phyloP scores from a whole-genome alignment of 2,329 filamentous ascomycete genomes.

The Neurospora sp. region DNA sequence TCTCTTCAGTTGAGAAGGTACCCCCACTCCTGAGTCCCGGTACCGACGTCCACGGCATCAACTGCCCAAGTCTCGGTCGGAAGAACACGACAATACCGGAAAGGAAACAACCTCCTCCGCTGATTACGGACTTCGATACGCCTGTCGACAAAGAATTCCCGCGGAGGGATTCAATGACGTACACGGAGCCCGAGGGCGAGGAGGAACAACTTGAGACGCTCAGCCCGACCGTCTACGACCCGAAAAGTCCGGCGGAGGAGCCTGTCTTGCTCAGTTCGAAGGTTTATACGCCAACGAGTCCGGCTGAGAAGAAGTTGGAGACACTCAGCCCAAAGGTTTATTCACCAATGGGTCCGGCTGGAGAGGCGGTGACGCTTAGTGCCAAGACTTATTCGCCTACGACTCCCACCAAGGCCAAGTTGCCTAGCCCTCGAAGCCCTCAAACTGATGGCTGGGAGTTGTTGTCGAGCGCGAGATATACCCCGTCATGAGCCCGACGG shows the following conservation, averaged over 20 bases:
- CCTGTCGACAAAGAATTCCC: not conserved
- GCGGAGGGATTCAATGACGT: slow-evolving; percentile 19
- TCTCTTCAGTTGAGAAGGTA: slow-evolving; percentile 50
- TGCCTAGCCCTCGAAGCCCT: slow-evolving; percentile 26
- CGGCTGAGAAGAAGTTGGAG: slow-evolving; percentile 1
- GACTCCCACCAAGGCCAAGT: slow-evolving; percentile 25
- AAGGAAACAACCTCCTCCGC: not conserved
- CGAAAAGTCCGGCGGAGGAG: slow-evolving; percentile 21
- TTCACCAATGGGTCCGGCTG: not conserved
- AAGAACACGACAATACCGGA: not conserved
- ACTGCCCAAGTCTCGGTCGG: slow-evolving; percentile 19
- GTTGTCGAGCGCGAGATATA: not conserved
- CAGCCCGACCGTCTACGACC: slow-evolving; percentile 43
- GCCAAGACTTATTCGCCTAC: slow-evolving; percentile 41
- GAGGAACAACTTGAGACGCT: slow-evolving; percentile 29
- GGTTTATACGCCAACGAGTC: slow-evolving; percentile 8
- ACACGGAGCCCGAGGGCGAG: slow-evolving; percentile 23
- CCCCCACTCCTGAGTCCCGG: slow-evolving; percentile 22
- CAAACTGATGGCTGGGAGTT: not conserved
- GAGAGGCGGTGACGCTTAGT: slow-evolving; percentile 31
- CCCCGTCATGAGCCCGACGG: not conserved
- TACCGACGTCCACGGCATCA: slow-evolving; percentile 29
- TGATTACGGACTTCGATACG: not conserved
- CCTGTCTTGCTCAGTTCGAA: not conserved
- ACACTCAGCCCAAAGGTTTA: not conserved